These are phyloP conservation scores for Exophiala bonariae DNA, from an alignment of 2,329 filamentous ascomycete species.

Conservation along the genomic window DNA sequence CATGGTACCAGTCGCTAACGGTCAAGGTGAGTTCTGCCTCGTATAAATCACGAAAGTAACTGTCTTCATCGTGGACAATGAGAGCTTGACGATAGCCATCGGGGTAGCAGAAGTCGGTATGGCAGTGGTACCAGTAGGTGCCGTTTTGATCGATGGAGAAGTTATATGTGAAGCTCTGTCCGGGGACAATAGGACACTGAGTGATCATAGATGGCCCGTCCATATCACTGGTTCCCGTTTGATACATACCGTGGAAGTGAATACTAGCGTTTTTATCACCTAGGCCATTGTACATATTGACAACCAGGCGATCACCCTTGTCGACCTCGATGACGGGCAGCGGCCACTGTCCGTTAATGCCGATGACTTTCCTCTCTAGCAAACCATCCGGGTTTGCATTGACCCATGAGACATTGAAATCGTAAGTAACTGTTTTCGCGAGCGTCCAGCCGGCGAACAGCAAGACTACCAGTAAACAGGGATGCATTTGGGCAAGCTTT, in stretches of 20 bases:
- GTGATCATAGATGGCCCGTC: conserved; percentile 69
- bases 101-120: conserved; percentile 54
- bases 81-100: conserved; percentile 68
- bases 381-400: conserved; percentile 56
- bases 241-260: conserved; percentile 76
- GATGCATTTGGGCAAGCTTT: too few relatives aligned
- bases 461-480: too few relatives aligned
- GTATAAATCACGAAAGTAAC: conserved; percentile 54
- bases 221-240: conserved; percentile 73
- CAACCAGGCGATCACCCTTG: conserved; percentile 68
- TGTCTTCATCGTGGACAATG: conserved; percentile 61
- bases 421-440: conserved; percentile 30
- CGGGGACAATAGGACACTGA: conserved; percentile 67
- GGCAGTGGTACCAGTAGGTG: conserved; percentile 68
- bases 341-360: conserved; percentile 74
- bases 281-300: conserved; percentile 68
- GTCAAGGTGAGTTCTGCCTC: conserved; percentile 65
- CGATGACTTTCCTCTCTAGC: conserved; percentile 54
- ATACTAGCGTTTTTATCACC: conserved; percentile 64
- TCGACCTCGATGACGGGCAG: conserved; percentile 71
- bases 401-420: conserved; percentile 58
- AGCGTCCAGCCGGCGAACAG: too few relatives aligned
- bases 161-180: conserved; percentile 63
- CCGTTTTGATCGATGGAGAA: conserved; percentile 52
- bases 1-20: conserved; percentile 75